Evolutionary conservation across 768 basidiomycete genomes (phyloP).

Genomic region (Mycena galopus): DNA sequence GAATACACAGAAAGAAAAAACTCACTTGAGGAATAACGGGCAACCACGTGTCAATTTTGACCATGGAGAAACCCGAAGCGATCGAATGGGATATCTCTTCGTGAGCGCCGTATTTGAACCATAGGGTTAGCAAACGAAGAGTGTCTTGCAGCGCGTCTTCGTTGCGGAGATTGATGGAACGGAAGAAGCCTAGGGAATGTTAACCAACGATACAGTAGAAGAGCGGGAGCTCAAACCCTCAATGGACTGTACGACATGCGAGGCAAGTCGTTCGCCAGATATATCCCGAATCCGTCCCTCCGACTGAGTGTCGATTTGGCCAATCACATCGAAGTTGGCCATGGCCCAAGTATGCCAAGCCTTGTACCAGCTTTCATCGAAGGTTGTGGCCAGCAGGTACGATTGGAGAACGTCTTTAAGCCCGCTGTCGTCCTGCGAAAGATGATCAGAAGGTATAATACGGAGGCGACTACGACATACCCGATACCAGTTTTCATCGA

Average conservation of each 20-base stretch:
- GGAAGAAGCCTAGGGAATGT: slow-evolving; percentile 82
- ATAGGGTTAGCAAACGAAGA: slow-evolving; percentile 90
- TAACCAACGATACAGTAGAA: slow-evolving; percentile 11
- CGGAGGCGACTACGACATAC: slow-evolving; percentile 57
- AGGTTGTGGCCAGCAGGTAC: slow-evolving; percentile 88
- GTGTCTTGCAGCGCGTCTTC: slow-evolving; percentile 96
- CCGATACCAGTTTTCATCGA: slow-evolving; percentile 82
- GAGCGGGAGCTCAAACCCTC: slow-evolving; percentile 64
- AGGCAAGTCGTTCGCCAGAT: slow-evolving; percentile 74
- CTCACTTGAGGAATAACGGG: slow-evolving; percentile 97
- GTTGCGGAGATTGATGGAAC: slow-evolving; percentile 90
- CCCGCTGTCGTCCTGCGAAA: slow-evolving; percentile 57
- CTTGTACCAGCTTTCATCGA: slow-evolving; percentile 96
- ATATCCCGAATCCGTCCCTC: slow-evolving; percentile 69
- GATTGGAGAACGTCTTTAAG: slow-evolving; percentile 89
- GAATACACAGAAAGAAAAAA: not conserved
- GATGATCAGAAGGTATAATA: slow-evolving; percentile 4
- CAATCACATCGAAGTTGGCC: slow-evolving; percentile 94
- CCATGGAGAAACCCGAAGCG: slow-evolving; percentile 87
- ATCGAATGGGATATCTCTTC: slow-evolving; percentile 93
- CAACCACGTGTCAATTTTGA: slow-evolving; percentile 98
- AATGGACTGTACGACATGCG: slow-evolving; percentile 92
- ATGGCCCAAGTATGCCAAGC: slow-evolving; percentile 99
- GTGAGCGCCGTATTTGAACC: slow-evolving; percentile 98
- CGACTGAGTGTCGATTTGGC: slow-evolving; percentile 78